phyloP scores from a whole-genome alignment of 495 filamentous ascomycete species.

The Penicillium fimorum region DNA sequence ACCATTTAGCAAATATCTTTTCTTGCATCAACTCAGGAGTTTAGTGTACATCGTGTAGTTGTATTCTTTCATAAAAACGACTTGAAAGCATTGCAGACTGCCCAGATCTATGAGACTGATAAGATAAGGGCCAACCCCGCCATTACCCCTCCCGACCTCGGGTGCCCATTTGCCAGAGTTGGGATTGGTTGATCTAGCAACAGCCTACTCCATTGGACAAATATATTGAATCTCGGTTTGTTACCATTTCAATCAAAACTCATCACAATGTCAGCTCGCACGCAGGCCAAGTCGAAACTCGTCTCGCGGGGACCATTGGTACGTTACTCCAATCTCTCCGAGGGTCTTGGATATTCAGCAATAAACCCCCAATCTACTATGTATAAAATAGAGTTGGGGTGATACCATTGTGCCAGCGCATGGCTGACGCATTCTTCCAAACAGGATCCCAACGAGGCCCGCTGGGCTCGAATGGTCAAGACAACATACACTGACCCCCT shows the following conservation, averaged over 20 bases:
- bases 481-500: constrained; percentile 72
- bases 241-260: neutral
- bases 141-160: neutral
- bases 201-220: neutral
- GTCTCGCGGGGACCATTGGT: constrained; percentile 52
- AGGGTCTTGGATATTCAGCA: constrained; percentile 21
- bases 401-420: too few species aligned
- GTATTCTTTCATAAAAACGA: neutral
- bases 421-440: neutral
- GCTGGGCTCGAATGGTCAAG: constrained; percentile 70
- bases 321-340: constrained; percentile 2
- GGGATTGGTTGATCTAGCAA: neutral
- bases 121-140: constrained; percentile 12
- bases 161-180: neutral
- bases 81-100: neutral
- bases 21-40: neutral
- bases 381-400: neutral
- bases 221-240: neutral
- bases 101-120: neutral
- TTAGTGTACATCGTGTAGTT: neutral
- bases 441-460: constrained; percentile 58
- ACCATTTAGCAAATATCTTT: constrained; percentile 13
- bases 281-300: constrained; percentile 41
- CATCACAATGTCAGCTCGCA: constrained; percentile 24
- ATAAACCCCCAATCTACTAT: constrained; percentile 1